phyloP scores from a whole-genome alignment of 441 rosid genomes.

The Pelargonium citronellum region DNA sequence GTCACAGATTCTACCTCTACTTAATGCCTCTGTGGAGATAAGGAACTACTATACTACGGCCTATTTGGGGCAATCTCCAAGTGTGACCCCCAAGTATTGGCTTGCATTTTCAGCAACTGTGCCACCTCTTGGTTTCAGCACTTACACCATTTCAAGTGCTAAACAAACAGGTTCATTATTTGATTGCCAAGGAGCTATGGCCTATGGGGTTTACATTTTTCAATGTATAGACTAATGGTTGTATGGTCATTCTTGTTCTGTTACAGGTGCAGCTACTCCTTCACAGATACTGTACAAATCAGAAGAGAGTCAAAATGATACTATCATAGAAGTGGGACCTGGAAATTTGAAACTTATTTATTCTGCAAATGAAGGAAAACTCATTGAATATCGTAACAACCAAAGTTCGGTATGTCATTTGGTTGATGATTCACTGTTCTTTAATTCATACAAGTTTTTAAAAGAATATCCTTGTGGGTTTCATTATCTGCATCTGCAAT shows the following conservation, averaged over 20 bases:
- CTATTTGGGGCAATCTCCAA: slow-evolving; percentile 64
- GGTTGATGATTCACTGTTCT: slow-evolving; percentile 6
- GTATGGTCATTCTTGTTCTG: slow-evolving; percentile 13
- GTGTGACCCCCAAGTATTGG: slow-evolving; percentile 68
- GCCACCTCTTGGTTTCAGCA: slow-evolving; percentile 93
- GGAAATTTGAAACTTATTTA: slow-evolving; percentile 48
- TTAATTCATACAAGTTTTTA: background rate
- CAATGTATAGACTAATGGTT: slow-evolving; percentile 18
- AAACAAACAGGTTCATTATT: slow-evolving; percentile 51
- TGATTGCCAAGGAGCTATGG: slow-evolving; percentile 1
- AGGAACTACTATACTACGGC: slow-evolving; percentile 75
- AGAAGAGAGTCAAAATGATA: slow-evolving; percentile 23
- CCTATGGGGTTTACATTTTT: slow-evolving; percentile 2
- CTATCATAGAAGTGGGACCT: slow-evolving; percentile 41
- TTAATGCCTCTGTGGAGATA: slow-evolving; percentile 45
- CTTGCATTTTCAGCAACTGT: slow-evolving; percentile 74
- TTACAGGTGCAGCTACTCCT: slow-evolving; percentile 29
- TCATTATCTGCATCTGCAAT: background rate
- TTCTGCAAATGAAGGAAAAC: slow-evolving; percentile 45
- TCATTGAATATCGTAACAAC: slow-evolving; percentile 39
- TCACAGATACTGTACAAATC: slow-evolving; percentile 33
- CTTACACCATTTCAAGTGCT: slow-evolving; percentile 64
- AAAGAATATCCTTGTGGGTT: background rate
- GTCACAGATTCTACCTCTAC: slow-evolving; percentile 74
- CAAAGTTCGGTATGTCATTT: slow-evolving; percentile 31